Evolutionary conservation across 345 rosid genomes (phyloP).

Genomic region (Camelina sativa): DNA sequence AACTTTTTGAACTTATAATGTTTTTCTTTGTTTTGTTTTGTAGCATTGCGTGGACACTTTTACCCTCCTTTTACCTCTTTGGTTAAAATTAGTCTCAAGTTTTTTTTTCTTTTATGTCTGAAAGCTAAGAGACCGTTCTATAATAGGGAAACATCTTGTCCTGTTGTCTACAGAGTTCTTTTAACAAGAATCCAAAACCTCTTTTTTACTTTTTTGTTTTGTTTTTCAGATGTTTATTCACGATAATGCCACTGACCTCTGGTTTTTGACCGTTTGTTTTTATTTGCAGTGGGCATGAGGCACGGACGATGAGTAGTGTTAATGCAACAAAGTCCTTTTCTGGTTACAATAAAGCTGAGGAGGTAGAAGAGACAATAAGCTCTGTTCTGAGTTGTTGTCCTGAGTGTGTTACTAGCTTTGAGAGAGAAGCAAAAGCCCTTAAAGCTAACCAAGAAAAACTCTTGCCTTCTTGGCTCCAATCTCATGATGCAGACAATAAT

Average conservation of each 20-base stretch:
- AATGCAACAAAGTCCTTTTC: slow-evolving; percentile 55
- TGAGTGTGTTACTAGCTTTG: slow-evolving; percentile 70
- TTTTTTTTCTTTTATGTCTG: slow-evolving; percentile 36
- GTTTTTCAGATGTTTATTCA: slow-evolving; percentile 29
- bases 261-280: slow-evolving; percentile 27
- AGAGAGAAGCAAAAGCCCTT: slow-evolving; percentile 64
- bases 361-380: slow-evolving; percentile 53
- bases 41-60: slow-evolving; percentile 31
- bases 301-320: slow-evolving; percentile 44
- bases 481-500: slow-evolving; percentile 45
- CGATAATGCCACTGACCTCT: slow-evolving; percentile 23
- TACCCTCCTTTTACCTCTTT: slow-evolving; percentile 34
- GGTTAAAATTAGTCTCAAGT: slow-evolving; percentile 38
- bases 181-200: slow-evolving; percentile 37
- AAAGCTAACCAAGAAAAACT: slow-evolving; percentile 55
- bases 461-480: slow-evolving; percentile 73
- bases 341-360: slow-evolving; percentile 50
- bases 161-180: slow-evolving; percentile 39
- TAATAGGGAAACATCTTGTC: slow-evolving; percentile 46
- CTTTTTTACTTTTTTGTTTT: slow-evolving; percentile 31
- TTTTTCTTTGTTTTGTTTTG: slow-evolving; percentile 18
- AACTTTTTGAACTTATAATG: slow-evolving; percentile 22
- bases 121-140: slow-evolving; percentile 42
- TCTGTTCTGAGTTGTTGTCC: slow-evolving; percentile 57
- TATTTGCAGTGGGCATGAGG: slow-evolving; percentile 60